Conservation (phyloP, 2,329 filamentous ascomycete species). For the Gremmenia infestans region DNA sequence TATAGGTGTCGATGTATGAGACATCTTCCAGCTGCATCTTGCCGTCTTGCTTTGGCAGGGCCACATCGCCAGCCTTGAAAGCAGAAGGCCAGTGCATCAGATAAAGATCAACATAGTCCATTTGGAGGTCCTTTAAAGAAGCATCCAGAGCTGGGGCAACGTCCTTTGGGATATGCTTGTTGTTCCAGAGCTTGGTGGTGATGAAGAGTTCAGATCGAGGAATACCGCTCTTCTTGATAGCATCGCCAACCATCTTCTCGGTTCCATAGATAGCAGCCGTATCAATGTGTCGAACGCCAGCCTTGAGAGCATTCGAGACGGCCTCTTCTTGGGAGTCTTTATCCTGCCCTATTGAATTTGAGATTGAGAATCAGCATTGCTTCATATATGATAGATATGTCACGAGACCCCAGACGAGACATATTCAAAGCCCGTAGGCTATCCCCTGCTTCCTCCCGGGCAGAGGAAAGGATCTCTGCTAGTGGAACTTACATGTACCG, state of each 20-base stretch:
- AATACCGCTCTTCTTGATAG: conserved; percentile 37
- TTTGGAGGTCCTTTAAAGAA: conserved; percentile 33
- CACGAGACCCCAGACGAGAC: too few relatives aligned
- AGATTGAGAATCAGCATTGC: too few relatives aligned
- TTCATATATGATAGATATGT: too few relatives aligned
- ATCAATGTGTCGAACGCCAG: conserved; percentile 38
- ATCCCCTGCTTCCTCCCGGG: too few relatives aligned
- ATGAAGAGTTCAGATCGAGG: conserved; percentile 40
- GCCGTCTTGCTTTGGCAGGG: conserved; percentile 24
- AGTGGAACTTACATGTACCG: conserved; percentile 32
- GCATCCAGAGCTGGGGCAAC: conserved; percentile 32
- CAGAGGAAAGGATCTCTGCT: too few relatives aligned
- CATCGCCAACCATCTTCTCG: conserved; percentile 39
- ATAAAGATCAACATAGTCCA: conserved; percentile 38
- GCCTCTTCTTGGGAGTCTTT: conserved; percentile 41
- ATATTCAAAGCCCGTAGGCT: too few relatives aligned
- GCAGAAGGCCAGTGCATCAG: conserved; percentile 37
- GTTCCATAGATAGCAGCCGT: conserved; percentile 41
- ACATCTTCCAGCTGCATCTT: conserved; percentile 22
- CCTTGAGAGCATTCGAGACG: conserved; percentile 42
- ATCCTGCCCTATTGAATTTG: conserved; percentile 22
- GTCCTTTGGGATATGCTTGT: conserved; percentile 31
- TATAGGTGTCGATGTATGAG: conserved; percentile 48
- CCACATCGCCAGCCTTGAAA: conserved; percentile 24
- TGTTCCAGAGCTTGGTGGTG: conserved; percentile 61